These are phyloP conservation scores for Patellifolia procumbens DNA, from an alignment of 179 eudicot species.

Conservation along the genomic window DNA sequence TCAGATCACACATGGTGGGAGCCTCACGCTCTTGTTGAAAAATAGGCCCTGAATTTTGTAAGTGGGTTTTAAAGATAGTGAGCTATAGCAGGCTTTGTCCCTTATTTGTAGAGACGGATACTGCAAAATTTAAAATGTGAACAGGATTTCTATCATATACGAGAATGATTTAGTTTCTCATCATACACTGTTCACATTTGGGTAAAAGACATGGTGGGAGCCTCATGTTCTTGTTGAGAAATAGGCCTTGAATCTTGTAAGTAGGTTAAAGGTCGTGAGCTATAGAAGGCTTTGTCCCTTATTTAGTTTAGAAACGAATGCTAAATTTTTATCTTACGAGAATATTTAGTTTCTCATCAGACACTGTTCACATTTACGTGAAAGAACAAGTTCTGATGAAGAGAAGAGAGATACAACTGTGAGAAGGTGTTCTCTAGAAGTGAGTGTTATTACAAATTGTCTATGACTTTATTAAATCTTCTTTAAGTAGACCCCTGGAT, in stretches of 20 bases:
- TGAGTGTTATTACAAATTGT: neutral
- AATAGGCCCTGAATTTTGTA: no score
- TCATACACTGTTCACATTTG: neutral
- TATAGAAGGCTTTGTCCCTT: no score
- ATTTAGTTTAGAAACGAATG: no score
- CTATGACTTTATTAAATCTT: neutral
- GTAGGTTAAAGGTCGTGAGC: no score
- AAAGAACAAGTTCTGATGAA: neutral
- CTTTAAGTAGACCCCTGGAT: neutral
- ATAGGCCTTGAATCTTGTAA: no score
- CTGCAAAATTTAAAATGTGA: neutral
- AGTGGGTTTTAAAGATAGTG: neutral
- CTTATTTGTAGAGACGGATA: neutral
- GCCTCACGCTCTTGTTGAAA: neutral
- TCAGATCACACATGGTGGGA: neutral
- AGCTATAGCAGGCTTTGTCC: neutral
- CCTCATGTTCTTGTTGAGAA: no score
- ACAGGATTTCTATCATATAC: neutral
- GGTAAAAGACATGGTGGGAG: neutral
- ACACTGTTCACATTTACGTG: no score
- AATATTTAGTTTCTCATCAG: no score
- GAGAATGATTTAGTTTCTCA: slow-evolving; percentile 1
- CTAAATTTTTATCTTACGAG: no score
- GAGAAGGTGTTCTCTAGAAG: neutral
- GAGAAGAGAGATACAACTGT: neutral